A percentile compares a stretch with the other conserved stretches of the same genome.
Conservation (phyloP, 169 alveolate genomes). For the Plasmodium berghei region DNA sequence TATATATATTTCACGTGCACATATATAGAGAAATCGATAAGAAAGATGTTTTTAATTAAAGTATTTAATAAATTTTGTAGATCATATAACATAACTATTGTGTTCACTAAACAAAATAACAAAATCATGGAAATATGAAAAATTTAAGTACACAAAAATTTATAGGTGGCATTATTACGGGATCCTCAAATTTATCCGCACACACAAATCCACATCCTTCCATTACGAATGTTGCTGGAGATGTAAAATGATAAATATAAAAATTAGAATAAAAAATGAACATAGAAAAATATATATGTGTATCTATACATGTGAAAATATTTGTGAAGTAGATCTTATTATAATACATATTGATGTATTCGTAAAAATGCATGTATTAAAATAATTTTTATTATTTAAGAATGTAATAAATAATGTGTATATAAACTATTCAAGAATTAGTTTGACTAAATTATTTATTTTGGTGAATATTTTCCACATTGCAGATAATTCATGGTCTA, state of each 20-base stretch:
- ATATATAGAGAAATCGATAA: neutral
- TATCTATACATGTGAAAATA: neutral
- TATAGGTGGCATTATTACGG: conserved; percentile 67
- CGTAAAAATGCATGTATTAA: neutral
- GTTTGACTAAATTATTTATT: neutral
- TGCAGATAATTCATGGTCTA: conserved; percentile 37
- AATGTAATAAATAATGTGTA: neutral
- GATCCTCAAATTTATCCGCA: conserved; percentile 56
- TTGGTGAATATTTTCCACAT: neutral
- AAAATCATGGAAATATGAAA: conserved; percentile 8
- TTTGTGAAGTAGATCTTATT: neutral
- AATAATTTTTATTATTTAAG: neutral
- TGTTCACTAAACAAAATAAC: too few relatives aligned
- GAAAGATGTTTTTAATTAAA: conserved; percentile 1
- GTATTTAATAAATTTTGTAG: conserved; percentile 1
- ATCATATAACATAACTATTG: neutral
- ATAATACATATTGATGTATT: neutral
- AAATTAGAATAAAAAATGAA: neutral
- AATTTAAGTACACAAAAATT: conserved; percentile 13
- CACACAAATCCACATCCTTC: conserved; percentile 28
- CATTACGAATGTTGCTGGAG: conserved; percentile 48
- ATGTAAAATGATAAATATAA: conserved; percentile 26
- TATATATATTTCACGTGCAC: neutral
- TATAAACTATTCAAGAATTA: neutral
- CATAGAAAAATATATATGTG: neutral